phyloP scores from a whole-genome alignment of 139 green algal species.

The Limnomonas spitsbergensis region DNA sequence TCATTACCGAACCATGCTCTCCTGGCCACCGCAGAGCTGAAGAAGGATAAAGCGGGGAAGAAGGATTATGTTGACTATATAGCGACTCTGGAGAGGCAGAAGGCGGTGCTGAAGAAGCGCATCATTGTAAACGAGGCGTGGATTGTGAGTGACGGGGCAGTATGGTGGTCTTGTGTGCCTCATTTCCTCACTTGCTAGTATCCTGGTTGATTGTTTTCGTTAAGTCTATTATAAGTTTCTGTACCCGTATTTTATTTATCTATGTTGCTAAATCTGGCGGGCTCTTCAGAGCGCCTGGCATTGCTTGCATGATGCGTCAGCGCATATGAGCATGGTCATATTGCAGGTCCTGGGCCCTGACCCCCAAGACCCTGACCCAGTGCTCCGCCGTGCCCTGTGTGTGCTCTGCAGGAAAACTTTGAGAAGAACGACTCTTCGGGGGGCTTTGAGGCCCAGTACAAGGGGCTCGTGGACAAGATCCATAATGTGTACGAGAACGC shows the following conservation, averaged over 20 bases:
- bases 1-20: neutral
- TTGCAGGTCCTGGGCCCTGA: no score
- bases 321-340: no score
- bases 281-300: no score
- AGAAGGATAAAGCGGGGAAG: conserved; percentile 50
- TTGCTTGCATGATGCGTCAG: no score
- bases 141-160: conserved; percentile 46
- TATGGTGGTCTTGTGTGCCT: no score
- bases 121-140: conserved; percentile 47
- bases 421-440: conserved; percentile 19
- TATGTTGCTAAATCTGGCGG: neutral
- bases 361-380: no score
- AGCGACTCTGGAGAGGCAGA: conserved; percentile 30
- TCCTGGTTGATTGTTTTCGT: neutral
- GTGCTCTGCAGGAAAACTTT: conserved; percentile 23
- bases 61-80: conserved; percentile 56
- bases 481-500: conserved; percentile 21
- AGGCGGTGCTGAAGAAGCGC: conserved; percentile 37
- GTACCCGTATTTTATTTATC: neutral
- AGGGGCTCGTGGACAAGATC: conserved; percentile 26
- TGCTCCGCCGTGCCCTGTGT: neutral
- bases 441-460: conserved; percentile 25
- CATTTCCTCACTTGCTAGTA: neutral
- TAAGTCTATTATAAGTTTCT: neutral
- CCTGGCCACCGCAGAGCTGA: conserved; percentile 40